These are phyloP conservation scores for Clathrospora elynae DNA, from an alignment of 2,329 filamentous ascomycete species.

Conservation along the genomic window DNA sequence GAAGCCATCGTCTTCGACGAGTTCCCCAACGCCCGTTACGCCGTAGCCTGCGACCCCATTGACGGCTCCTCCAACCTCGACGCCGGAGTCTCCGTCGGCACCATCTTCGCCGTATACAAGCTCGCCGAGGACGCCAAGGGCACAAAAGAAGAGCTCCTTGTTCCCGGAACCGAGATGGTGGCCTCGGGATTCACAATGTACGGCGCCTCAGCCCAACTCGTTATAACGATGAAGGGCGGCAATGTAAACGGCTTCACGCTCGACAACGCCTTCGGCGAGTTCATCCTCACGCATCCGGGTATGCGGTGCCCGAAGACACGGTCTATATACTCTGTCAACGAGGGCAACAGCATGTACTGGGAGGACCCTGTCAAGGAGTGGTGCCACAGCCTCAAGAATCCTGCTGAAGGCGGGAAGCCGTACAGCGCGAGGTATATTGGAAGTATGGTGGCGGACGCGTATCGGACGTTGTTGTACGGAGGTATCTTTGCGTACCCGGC, in stretches of 20 bases:
- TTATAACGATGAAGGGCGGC: slow-evolving; percentile 94
- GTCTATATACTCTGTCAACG: slow-evolving; percentile 96
- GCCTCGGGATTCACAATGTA: slow-evolving; percentile 99
- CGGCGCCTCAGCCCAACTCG: slow-evolving; percentile 91
- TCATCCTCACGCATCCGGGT: slow-evolving; percentile 95
- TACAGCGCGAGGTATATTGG: slow-evolving; percentile 96
- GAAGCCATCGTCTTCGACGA: slow-evolving; percentile 85
- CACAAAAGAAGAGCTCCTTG: slow-evolving; percentile 82
- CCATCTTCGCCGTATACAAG: slow-evolving; percentile 95
- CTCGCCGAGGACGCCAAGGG: slow-evolving; percentile 76
- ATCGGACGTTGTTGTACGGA: slow-evolving; percentile 91
- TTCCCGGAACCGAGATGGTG: slow-evolving; percentile 87
- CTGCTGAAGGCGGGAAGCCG: slow-evolving; percentile 76
- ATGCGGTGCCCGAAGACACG: slow-evolving; percentile 84
- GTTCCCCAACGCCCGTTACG: slow-evolving; percentile 78
- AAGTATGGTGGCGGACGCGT: slow-evolving; percentile 97
- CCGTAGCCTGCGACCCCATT: slow-evolving; percentile 96
- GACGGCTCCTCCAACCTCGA: slow-evolving; percentile 98
- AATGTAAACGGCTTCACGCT: slow-evolving; percentile 97
- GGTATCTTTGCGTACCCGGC: slow-evolving; percentile 97
- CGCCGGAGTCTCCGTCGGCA: slow-evolving; percentile 95
- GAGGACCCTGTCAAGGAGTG: slow-evolving; percentile 84
- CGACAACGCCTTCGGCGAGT: slow-evolving; percentile 95
- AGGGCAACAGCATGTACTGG: slow-evolving; percentile 98
- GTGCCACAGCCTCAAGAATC: slow-evolving; percentile 86